Percentiles rank a stretch among this genome's conserved stretches.
phyloP scores from a whole-genome alignment of 352 stramenopile genomes.

The Pythium oligandrum region DNA sequence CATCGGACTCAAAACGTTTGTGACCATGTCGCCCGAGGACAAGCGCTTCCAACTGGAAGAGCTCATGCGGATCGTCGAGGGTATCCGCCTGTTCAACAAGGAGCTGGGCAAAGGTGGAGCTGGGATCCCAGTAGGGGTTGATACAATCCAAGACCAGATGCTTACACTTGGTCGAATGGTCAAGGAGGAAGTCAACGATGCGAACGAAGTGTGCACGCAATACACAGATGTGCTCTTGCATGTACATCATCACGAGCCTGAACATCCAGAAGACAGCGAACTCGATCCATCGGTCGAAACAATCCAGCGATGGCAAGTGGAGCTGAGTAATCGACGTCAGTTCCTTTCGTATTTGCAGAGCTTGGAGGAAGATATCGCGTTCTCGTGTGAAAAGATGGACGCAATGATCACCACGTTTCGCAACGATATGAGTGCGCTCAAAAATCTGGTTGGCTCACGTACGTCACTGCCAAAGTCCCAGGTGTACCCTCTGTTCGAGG shows the following conservation, averaged over 20 bases:
- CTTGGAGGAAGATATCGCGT: constrained; percentile 89
- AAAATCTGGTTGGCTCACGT: constrained; percentile 79
- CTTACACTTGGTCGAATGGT: constrained; percentile 37
- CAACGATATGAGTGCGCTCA: constrained; percentile 56
- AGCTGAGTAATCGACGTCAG: constrained; percentile 90
- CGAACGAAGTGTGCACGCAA: constrained; percentile 68
- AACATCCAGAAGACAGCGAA: constrained; percentile 17
- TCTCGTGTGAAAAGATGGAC: constrained; percentile 77
- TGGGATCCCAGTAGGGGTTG: constrained; percentile 63
- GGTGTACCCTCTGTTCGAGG: constrained; percentile 93
- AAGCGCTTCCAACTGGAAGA: constrained; percentile 90
- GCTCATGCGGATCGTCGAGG: constrained; percentile 88
- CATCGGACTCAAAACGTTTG: constrained; percentile 91
- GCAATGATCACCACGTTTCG: constrained; percentile 67
- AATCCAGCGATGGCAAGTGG: constrained; percentile 86
- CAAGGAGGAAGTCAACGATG: constrained; percentile 51
- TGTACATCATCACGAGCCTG: constrained; percentile 49
- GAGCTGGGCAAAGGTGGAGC: constrained; percentile 83
- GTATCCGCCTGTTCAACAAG: constrained; percentile 93
- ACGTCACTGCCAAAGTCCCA: constrained; percentile 91
- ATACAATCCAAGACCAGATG: constrained; percentile 55
- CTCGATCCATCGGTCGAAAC: constrained; percentile 20
- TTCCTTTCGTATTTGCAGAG: constrained; percentile 89
- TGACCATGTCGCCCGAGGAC: constrained; percentile 86
- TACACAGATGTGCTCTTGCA: constrained; percentile 81